Conservation (phyloP, 495 filamentous ascomycete species). For the Xylaria flabelliformis region DNA sequence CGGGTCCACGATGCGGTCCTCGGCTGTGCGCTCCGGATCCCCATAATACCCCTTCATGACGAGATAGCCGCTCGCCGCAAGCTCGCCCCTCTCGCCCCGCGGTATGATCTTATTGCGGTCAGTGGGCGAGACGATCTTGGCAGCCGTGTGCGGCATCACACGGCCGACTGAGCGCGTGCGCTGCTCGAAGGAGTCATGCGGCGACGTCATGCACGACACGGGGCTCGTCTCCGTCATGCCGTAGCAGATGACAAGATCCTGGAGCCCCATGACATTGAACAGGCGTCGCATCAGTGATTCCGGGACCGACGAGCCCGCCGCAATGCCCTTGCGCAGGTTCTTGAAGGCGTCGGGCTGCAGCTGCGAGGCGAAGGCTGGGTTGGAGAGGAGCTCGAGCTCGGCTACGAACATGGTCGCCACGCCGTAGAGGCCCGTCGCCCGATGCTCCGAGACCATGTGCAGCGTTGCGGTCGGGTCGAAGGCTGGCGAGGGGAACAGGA, state of each 20-base stretch:
- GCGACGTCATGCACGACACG: slow-evolving; percentile 90
- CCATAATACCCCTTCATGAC: slow-evolving; percentile 92
- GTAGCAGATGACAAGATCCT: slow-evolving; percentile 92
- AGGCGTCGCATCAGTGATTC: slow-evolving; percentile 83
- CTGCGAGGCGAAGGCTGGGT: slow-evolving; percentile 45
- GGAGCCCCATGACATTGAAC: slow-evolving; percentile 76
- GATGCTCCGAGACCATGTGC: slow-evolving; percentile 72
- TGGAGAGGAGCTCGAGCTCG: slow-evolving; percentile 75
- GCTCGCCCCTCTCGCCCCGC: slow-evolving; percentile 73
- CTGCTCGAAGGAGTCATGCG: slow-evolving; percentile 79
- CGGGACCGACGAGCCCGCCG: slow-evolving; percentile 85
- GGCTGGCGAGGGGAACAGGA: slow-evolving; percentile 86
- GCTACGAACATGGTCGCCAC: slow-evolving; percentile 96
- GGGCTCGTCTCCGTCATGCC: slow-evolving; percentile 98
- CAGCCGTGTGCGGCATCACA: slow-evolving; percentile 74
- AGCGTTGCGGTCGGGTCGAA: slow-evolving; percentile 83
- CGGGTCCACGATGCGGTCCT: slow-evolving; percentile 69
- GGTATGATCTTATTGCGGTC: slow-evolving; percentile 66
- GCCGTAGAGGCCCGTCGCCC: slow-evolving; percentile 86
- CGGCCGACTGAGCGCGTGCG: slow-evolving; percentile 78
- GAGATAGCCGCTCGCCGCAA: slow-evolving; percentile 84
- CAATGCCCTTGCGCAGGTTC: slow-evolving; percentile 84
- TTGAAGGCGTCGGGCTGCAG: slow-evolving; percentile 59
- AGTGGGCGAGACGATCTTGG: slow-evolving; percentile 77
- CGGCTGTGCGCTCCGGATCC: slow-evolving; percentile 69